Percentiles rank a stretch among this genome's conserved stretches.
Conservation (phyloP, 148 eudicot genomes). For the Rhododendron williamsianum region DNA sequence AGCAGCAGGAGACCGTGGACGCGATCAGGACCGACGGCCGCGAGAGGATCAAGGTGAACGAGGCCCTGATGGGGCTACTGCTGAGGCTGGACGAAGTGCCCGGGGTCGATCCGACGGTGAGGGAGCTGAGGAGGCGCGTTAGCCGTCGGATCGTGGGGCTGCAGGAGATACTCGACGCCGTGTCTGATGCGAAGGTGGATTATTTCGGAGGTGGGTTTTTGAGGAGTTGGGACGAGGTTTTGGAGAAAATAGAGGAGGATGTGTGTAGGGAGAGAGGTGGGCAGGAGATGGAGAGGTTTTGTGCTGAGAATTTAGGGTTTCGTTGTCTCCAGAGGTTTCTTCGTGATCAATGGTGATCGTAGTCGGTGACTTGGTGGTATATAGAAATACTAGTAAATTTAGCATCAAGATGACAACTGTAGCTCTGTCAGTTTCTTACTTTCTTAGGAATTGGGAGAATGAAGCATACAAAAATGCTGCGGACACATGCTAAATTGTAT, state of each 20-base stretch:
- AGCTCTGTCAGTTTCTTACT: not conserved
- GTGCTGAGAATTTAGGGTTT: constrained; percentile 74
- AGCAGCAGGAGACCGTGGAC: constrained; percentile 85
- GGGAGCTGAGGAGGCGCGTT: constrained; percentile 57
- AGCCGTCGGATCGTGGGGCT: constrained; percentile 83
- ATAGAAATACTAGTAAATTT: not conserved
- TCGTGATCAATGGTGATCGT: constrained; percentile 32
- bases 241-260: constrained; percentile 52
- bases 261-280: constrained; percentile 72
- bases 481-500: not conserved
- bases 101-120: constrained; percentile 52
- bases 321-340: constrained; percentile 77
- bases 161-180: constrained; percentile 77
- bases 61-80: constrained; percentile 60
- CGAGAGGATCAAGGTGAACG: constrained; percentile 60
- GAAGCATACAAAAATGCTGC: not conserved
- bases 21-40: constrained; percentile 38
- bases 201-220: constrained; percentile 32
- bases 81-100: constrained; percentile 71
- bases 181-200: constrained; percentile 30
- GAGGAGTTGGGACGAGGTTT: constrained; percentile 58
- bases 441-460: not conserved
- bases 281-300: constrained; percentile 62
- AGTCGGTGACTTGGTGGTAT: too few relatives aligned
- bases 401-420: not conserved